These are phyloP conservation scores for Sarocladium brachiariae DNA, from an alignment of 2,329 filamentous ascomycete species.

Conservation along the genomic window DNA sequence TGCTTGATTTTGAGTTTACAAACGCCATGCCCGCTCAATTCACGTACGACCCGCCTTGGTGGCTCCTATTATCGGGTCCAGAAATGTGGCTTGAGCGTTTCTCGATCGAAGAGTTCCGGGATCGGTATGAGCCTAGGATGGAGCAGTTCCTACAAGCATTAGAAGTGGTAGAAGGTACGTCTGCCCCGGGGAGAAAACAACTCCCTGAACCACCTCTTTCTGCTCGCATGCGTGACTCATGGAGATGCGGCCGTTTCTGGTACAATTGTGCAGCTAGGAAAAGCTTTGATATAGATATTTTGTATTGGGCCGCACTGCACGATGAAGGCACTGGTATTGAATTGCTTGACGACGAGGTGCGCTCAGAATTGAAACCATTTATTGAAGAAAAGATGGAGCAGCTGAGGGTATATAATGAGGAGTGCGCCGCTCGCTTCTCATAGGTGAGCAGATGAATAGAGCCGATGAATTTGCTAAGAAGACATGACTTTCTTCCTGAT, in stretches of 20 bases:
- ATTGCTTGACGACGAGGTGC: constrained; percentile 16
- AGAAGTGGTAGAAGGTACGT: constrained; percentile 20
- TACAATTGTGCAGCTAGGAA: constrained; percentile 29
- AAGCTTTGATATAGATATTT: constrained; percentile 27
- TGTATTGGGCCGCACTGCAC: constrained; percentile 25
- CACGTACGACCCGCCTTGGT: constrained; percentile 30
- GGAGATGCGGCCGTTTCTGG: constrained; percentile 28
- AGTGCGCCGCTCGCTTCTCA: constrained; percentile 21
- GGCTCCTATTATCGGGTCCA: constrained; percentile 26
- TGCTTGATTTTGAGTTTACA: constrained; percentile 34
- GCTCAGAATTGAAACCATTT: constrained; percentile 20
- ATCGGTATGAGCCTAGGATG: constrained; percentile 24
- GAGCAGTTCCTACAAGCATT: constrained; percentile 30
- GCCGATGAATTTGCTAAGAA: not conserved
- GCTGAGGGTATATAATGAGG: constrained; percentile 21
- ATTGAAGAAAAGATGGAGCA: constrained; percentile 23
- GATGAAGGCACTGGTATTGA: constrained; percentile 18
- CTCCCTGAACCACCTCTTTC: constrained; percentile 13
- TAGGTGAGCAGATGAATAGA: not conserved
- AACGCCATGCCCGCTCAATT: constrained; percentile 33
- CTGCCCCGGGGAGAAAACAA: not conserved
- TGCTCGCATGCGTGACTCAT: constrained; percentile 27
- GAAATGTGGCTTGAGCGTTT: constrained; percentile 18
- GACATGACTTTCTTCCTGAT: too few species aligned
- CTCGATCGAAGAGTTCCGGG: constrained; percentile 17